Evolutionary conservation across 805 yeast species (phyloP), one percentile per base, ranked within the genome.

Genomic region (Wickerhamiella galacta): DNA sequence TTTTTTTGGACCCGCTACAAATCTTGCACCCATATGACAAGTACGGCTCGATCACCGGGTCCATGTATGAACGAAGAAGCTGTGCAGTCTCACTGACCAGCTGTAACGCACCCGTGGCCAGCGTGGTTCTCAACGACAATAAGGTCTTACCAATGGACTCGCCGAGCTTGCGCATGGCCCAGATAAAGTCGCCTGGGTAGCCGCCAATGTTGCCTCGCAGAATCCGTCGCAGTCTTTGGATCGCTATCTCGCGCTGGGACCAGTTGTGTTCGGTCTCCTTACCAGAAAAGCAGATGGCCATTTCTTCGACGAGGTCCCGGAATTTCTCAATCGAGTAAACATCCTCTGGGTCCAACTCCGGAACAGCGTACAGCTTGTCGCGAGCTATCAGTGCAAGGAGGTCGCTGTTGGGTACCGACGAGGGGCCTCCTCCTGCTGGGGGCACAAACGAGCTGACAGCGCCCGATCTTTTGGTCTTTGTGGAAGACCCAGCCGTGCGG

Each of bases 191-290:
- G 55, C 4, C 63, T 54, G 38, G 50, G 56, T 1, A 60, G 58
- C 0, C 32, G 29, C 1, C 57, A 47, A 1, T 56, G 44, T 72
- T 69, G 3, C 85, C 82, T 28, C 82, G 53, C 3, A 80, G 40
- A 3, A 76, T 53, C 2, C 66, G 59, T 36, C 95, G 63, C 21
- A 82, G 46, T 31, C 61, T 63, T 1, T 66, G 45, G 3, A 82
- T 65, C 31, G 59, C 58, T 33, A 66, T 63, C 44, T 85, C 94
- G 47, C 98, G 64, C 0, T 46, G 43, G 16, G 60, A 54, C 98
- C 98, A 90, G 49, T 90, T 90, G 37, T 65, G 64, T 48, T 90
- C 98, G 0, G 93, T 77, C 51, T 90, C 98, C 46, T 75, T 62
- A 4, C 75, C 77, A 6, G 62, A 66, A 45, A 87, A 83, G 16